phyloP scores from a whole-genome alignment of 805 yeast genomes.

The Candida loeiensis region DNA sequence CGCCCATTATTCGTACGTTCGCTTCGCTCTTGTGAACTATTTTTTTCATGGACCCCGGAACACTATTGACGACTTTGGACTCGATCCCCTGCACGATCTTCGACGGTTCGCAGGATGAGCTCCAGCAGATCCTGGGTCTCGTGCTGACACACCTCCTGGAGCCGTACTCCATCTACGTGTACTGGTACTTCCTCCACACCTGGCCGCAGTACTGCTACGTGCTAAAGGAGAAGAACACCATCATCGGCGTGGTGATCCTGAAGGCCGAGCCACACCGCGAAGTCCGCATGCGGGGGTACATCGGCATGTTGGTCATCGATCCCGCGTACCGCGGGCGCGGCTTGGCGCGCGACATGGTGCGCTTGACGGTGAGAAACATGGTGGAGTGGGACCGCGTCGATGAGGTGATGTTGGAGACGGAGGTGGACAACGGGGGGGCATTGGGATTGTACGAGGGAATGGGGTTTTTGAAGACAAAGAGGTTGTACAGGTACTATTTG shows the following conservation, averaged over 20 bases:
- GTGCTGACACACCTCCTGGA: conserved; percentile 79
- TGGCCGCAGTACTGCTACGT: conserved; percentile 86
- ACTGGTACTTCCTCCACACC: conserved; percentile 80
- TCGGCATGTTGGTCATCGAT: conserved; percentile 92
- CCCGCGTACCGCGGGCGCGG: conserved; percentile 70
- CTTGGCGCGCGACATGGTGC: conserved; percentile 72
- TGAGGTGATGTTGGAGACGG: conserved; percentile 92
- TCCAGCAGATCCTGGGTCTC: conserved; percentile 49
- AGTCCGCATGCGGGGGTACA: conserved; percentile 79
- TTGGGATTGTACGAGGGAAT: conserved; percentile 64
- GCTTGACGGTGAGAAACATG: conserved; percentile 62
- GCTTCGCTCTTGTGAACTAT: background rate
- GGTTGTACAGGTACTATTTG: conserved; percentile 82
- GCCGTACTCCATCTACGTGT: conserved; percentile 92
- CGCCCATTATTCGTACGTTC: too few species aligned
- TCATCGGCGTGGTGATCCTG: conserved; percentile 83
- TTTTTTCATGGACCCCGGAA: conserved; percentile 1
- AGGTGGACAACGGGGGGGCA: conserved; percentile 74
- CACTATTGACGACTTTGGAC: conserved; percentile 9
- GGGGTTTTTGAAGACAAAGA: conserved; percentile 70
- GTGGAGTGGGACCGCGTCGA: conserved; percentile 60
- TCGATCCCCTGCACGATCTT: conserved; percentile 22
- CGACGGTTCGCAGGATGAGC: conserved; percentile 33
- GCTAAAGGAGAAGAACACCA: conserved; percentile 41
- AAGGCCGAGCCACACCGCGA: conserved; percentile 75